A percentile compares a stretch with the other conserved stretches of the same genome.
phyloP scores from a whole-genome alignment of 345 rosid species.

The Microthlaspi erraticum region DNA sequence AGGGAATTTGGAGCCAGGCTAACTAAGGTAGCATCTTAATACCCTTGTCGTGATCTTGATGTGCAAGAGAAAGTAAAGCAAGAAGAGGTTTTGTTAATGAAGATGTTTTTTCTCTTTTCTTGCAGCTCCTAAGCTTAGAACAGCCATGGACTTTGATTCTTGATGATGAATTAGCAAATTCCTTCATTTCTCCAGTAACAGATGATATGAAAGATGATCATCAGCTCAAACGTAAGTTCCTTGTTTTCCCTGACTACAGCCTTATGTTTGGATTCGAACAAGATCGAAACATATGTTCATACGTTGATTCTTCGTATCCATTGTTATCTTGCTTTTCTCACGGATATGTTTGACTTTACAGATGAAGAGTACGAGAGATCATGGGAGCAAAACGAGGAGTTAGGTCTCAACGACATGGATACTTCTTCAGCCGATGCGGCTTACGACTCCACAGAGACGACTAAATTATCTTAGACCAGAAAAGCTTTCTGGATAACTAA shows the following conservation, averaged over 20 bases:
- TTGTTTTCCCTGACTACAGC: slow-evolving; percentile 8
- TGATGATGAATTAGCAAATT: slow-evolving; percentile 91
- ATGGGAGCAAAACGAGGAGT: slow-evolving; percentile 94
- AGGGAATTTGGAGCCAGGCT: slow-evolving; percentile 69
- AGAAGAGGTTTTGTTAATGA: not conserved
- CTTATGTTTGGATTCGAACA: too few relatives aligned
- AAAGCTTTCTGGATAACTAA: not conserved
- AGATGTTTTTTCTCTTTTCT: not conserved
- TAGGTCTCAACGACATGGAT: slow-evolving; percentile 89
- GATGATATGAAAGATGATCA: slow-evolving; percentile 88
- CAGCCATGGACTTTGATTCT: slow-evolving; percentile 80
- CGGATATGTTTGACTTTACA: slow-evolving; percentile 37
- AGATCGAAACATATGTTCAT: not conserved
- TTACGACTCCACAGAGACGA: slow-evolving; percentile 45
- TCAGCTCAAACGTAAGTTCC: slow-evolving; percentile 76
- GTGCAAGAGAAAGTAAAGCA: slow-evolving; percentile 4
- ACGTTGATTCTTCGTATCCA: not conserved
- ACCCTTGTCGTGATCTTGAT: slow-evolving; percentile 4
- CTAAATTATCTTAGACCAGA: slow-evolving; percentile 16
- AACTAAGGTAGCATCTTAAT: slow-evolving; percentile 58
- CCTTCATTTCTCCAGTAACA: slow-evolving; percentile 78
- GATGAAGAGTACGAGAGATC: slow-evolving; percentile 88
- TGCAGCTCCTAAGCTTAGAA: slow-evolving; percentile 72
- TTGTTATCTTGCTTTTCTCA: not conserved
- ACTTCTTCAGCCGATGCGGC: slow-evolving; percentile 89